Conservation (phyloP, 116 monocot species). For the Dioscorea cayenensis region DNA sequence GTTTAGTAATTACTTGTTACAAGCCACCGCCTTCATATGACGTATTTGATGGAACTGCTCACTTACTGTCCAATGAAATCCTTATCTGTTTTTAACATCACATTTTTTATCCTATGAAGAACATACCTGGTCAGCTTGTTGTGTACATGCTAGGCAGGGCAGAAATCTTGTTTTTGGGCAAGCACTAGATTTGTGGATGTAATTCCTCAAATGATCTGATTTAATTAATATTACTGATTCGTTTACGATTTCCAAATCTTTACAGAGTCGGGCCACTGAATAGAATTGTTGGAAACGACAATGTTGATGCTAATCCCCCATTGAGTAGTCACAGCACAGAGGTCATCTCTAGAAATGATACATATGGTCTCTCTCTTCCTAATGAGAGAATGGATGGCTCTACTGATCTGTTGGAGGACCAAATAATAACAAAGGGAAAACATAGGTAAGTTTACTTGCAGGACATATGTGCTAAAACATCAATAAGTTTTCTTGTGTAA, state of each 20-base stretch:
- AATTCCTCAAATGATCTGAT: too few species aligned
- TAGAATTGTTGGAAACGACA: constrained; percentile 46
- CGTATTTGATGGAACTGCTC: too few species aligned
- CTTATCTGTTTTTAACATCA: too few species aligned
- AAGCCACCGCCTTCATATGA: not conserved
- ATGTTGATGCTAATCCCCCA: constrained; percentile 47
- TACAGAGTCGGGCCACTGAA: constrained; percentile 54
- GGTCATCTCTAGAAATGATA: constrained; percentile 34
- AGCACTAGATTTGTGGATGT: too few species aligned
- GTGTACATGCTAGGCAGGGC: too few species aligned
- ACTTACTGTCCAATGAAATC: too few species aligned
- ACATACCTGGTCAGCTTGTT: too few species aligned
- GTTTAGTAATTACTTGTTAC: not conserved
- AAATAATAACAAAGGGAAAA: constrained; percentile 46
- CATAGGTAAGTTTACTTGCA: not conserved
- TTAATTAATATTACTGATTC: not conserved
- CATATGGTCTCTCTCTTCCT: constrained; percentile 31
- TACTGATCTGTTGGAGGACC: constrained; percentile 54
- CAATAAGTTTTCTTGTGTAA: too few species aligned
- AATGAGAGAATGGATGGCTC: constrained; percentile 67
- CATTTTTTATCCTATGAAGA: too few species aligned
- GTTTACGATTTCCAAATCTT: not conserved
- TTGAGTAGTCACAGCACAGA: constrained; percentile 31
- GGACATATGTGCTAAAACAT: too few species aligned
- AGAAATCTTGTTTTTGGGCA: too few species aligned